phyloP scores from a whole-genome alignment of 2,329 filamentous ascomycete genomes.

The Aspergillus ustus region DNA sequence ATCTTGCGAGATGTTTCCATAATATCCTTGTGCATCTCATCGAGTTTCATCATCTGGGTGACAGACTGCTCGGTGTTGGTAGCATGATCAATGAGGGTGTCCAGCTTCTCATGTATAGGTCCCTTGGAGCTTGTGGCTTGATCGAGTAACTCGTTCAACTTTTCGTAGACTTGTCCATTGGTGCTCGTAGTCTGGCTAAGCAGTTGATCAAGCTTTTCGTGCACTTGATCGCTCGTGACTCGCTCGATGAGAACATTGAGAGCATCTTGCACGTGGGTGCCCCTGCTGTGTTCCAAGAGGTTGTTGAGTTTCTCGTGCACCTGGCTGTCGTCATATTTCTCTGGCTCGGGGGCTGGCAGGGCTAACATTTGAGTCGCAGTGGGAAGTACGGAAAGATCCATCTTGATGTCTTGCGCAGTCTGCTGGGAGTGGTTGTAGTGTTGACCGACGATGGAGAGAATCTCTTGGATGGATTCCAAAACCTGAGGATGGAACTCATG shows the following conservation, averaged over 20 bases:
- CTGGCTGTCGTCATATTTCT: slow-evolving; percentile 66
- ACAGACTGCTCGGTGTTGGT: slow-evolving; percentile 71
- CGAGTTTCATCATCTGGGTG: slow-evolving; percentile 77
- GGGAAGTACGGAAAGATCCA: slow-evolving; percentile 56
- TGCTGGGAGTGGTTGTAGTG: slow-evolving; percentile 88
- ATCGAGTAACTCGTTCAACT: slow-evolving; percentile 55
- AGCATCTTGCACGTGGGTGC: slow-evolving; percentile 63
- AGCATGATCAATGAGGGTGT: slow-evolving; percentile 54
- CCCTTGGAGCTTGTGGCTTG: slow-evolving; percentile 36
- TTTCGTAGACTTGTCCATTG: slow-evolving; percentile 59
- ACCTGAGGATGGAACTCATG: slow-evolving; percentile 87
- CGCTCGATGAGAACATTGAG: slow-evolving; percentile 53
- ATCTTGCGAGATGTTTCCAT: slow-evolving; percentile 83
- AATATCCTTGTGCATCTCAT: slow-evolving; percentile 87
- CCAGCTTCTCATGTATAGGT: slow-evolving; percentile 41
- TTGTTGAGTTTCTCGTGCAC: slow-evolving; percentile 64
- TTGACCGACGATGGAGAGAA: slow-evolving; percentile 79
- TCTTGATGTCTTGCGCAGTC: slow-evolving; percentile 64
- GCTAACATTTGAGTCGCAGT: slow-evolving; percentile 61
- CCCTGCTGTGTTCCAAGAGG: slow-evolving; percentile 47
- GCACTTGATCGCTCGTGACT: slow-evolving; percentile 57
- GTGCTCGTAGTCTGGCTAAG: slow-evolving; percentile 38
- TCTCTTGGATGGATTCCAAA: slow-evolving; percentile 80
- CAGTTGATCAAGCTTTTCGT: slow-evolving; percentile 62
- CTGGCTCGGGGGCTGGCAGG: slow-evolving; percentile 50